Base-by-base conservation (phyloP, 2,329 filamentous ascomycete species). In the Xylaria sp. region DNA sequence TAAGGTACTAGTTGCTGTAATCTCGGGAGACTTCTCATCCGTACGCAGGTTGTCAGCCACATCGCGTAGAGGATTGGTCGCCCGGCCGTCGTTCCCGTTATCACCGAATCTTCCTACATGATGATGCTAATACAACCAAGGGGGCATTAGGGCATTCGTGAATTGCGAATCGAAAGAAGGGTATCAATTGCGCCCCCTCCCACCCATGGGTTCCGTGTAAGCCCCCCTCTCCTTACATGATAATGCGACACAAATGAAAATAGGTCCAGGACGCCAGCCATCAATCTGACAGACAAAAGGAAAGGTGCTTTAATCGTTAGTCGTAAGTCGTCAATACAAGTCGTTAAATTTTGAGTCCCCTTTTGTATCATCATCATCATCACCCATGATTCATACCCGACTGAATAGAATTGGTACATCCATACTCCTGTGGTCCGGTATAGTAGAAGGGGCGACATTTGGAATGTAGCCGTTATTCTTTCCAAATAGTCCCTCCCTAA, bases 361-460 rank as follows among this genome's bases (percentile, higher is more conserved):
- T 63, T 64, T 63, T 41, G 52, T 58, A 9, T 61, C 43, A 58
- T 61, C 58, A 9, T 61, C 43, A 58, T 61, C 58, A 53, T 65
- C 53, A 48, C 23, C 60, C 60, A 59, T 60, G 43, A 58, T 50
- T 76, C 73, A 75, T 55, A 46, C 64, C 59, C 74, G 72, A 76
- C 83, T 87, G 65, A 90, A 88, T 77, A 90, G 86, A 75, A 90
- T 79, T 69, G 88, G 88, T 69, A 90, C 88, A 72, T 88, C 86
- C 75, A 87, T 77, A 62, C 80, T 83, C 68, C 81, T 75, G 50
- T 83, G 79, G 63, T 86, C 74, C 25, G 68, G 58, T 23, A 65
- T 18, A 7, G 60, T 36, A 2, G 63, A 48, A 60, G 71, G 25
- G 15, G 66, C 30, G 10, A 59, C 62, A 60, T 70, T 72, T 45